A percentile compares a stretch with the other conserved stretches of the same genome.
phyloP scores from a whole-genome alignment of 768 basidiomycete species.

The Hericium coralloides region DNA sequence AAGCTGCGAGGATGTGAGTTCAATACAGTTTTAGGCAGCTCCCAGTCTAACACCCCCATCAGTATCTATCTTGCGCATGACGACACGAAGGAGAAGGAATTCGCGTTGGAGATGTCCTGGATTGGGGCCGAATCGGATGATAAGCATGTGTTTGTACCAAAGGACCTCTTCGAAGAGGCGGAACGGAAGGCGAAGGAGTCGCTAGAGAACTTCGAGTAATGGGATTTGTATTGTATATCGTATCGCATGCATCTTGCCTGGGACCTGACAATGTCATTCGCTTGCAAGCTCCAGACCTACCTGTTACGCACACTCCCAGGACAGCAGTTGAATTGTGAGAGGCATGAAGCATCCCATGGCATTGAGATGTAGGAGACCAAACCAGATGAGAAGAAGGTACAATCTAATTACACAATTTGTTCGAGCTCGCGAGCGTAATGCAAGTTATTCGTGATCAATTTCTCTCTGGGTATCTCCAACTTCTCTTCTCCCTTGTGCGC shows the following conservation, averaged over 20 bases:
- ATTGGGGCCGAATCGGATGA: constrained; percentile 78
- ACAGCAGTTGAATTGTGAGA: too few species aligned
- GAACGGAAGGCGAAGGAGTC: constrained; percentile 82
- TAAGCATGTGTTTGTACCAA: constrained; percentile 76
- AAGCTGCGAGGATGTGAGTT: constrained; percentile 91
- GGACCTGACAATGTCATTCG: too few species aligned
- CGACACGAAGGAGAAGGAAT: constrained; percentile 96
- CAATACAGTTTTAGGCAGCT: constrained; percentile 4
- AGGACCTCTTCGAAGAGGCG: constrained; percentile 77
- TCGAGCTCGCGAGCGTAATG: constrained; percentile 82
- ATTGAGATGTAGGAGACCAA: background rate
- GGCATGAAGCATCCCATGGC: too few species aligned
- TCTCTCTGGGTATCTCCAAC: constrained; percentile 78
- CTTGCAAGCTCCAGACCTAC: too few species aligned
- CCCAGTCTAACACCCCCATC: constrained; percentile 4
- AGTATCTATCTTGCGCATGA: constrained; percentile 98
- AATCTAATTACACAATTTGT: constrained; percentile 46
- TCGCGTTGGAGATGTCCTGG: constrained; percentile 98
- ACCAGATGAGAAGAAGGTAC: background rate
- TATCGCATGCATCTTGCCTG: too few species aligned
- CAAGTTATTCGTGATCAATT: constrained; percentile 69
- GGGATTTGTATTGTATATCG: constrained; percentile 11
- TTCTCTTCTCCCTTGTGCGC: constrained; percentile 74
- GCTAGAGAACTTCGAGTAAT: constrained; percentile 57
- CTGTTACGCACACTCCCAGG: too few species aligned